Evolutionary conservation across 305 asterid genomes (phyloP).

Genomic region (Caryopteris hybrid): DNA sequence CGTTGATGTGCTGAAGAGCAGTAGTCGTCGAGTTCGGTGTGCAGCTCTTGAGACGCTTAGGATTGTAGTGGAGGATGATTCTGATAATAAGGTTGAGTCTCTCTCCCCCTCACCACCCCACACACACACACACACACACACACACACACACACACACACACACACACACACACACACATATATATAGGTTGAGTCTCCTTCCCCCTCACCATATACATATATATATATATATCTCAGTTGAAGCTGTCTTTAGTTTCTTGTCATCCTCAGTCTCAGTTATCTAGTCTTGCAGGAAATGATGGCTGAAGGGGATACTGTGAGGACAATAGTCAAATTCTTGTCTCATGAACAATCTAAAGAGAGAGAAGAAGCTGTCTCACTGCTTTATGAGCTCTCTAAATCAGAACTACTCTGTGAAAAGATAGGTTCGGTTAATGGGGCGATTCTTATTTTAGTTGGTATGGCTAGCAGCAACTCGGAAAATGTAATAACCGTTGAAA

Average conservation of each 20-base stretch:
- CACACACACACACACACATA: too few relatives aligned
- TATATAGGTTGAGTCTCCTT: too few relatives aligned
- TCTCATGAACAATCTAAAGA: slow-evolving; percentile 74
- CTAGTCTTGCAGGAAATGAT: slow-evolving; percentile 65
- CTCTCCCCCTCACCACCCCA: too few relatives aligned
- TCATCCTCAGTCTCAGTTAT: slow-evolving; percentile 15
- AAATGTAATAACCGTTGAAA: slow-evolving; percentile 59
- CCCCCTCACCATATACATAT: too few relatives aligned
- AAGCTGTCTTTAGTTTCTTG: slow-evolving; percentile 14
- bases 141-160: too few relatives aligned
- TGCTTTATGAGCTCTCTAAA: slow-evolving; percentile 81
- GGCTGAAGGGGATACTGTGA: slow-evolving; percentile 85
- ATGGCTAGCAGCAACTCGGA: slow-evolving; percentile 95
- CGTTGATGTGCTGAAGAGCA: slow-evolving; percentile 61
- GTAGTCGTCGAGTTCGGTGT: slow-evolving; percentile 60
- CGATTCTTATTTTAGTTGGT: slow-evolving; percentile 81
- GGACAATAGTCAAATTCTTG: slow-evolving; percentile 73
- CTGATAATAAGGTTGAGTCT: slow-evolving; percentile 92
- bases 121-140: too few relatives aligned
- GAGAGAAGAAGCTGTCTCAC: slow-evolving; percentile 82
- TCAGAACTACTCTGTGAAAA: slow-evolving; percentile 63
- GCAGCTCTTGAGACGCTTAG: slow-evolving; percentile 81
- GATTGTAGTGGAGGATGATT: slow-evolving; percentile 72
- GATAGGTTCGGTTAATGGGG: slow-evolving; percentile 85
- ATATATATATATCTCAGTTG: too few relatives aligned